Evolutionary conservation across 257 asterid species (phyloP).

Genomic region (Lycium ferocissimum): DNA sequence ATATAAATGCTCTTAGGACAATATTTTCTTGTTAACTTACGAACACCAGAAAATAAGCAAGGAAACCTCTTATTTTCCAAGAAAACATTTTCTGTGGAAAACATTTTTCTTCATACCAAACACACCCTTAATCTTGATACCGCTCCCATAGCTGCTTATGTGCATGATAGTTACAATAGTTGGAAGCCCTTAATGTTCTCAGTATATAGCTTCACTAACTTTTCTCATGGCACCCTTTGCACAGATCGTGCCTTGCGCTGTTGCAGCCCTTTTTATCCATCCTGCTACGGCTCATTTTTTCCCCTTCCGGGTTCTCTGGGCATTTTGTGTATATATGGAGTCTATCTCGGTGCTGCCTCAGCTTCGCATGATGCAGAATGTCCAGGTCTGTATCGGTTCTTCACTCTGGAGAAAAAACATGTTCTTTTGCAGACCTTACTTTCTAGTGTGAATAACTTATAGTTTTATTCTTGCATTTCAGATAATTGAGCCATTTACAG

Average conservation of each 20-base stretch:
- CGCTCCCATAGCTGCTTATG: not conserved
- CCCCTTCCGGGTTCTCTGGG: slow-evolving; percentile 43
- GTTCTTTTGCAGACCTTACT: not conserved
- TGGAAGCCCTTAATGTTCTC: not conserved
- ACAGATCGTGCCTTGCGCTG: slow-evolving; percentile 46
- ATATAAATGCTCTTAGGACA: too few species aligned
- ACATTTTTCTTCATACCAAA: too few species aligned
- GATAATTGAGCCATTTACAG: slow-evolving; percentile 55
- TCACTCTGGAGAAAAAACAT: slow-evolving; percentile 33
- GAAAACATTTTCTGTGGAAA: too few species aligned
- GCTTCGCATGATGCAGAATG: slow-evolving; percentile 46
- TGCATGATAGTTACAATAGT: slow-evolving; percentile 17
- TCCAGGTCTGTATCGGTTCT: slow-evolving; percentile 51
- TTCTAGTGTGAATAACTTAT: not conserved
- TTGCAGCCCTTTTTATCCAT: slow-evolving; percentile 42
- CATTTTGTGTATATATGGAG: slow-evolving; percentile 49
- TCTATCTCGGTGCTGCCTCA: slow-evolving; percentile 56
- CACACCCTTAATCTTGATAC: not conserved
- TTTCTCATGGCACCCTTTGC: not conserved
- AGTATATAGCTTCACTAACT: not conserved
- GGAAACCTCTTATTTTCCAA: too few species aligned
- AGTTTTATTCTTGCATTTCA: slow-evolving; percentile 16
- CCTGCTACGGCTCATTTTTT: slow-evolving; percentile 44
- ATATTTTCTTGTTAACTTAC: too few species aligned
- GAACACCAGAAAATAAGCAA: too few species aligned